Conservation (phyloP, 192 early-diverging fungal species). For the Rhizophagus clarus region DNA sequence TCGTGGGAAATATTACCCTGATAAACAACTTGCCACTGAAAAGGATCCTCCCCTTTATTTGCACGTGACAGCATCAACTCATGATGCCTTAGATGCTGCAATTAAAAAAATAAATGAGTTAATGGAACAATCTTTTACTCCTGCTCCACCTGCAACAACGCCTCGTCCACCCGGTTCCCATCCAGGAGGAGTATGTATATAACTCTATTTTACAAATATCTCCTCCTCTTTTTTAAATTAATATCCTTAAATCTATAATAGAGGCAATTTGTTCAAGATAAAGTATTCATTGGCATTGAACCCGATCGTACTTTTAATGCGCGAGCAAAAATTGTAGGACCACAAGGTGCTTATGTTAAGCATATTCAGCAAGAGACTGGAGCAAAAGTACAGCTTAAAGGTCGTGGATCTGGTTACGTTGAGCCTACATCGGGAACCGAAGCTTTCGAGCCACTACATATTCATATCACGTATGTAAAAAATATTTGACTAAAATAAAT, state of each 20-base stretch:
- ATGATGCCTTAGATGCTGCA: conserved; percentile 73
- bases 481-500: not conserved
- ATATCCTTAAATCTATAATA: conserved; percentile 16
- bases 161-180: conserved; percentile 26
- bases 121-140: conserved; percentile 61
- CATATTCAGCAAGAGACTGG: conserved; percentile 83
- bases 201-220: not conserved
- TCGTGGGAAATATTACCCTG: conserved; percentile 80
- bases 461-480: conserved; percentile 73
- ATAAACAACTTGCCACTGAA: conserved; percentile 70
- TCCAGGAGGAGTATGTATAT: conserved; percentile 13
- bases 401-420: conserved; percentile 79
- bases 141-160: conserved; percentile 35
- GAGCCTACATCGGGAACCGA: conserved; percentile 66
- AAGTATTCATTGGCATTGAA: conserved; percentile 76
- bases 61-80: conserved; percentile 67
- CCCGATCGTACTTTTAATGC: conserved; percentile 77
- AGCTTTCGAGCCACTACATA: conserved; percentile 75
- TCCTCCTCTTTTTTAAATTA: conserved; percentile 16
- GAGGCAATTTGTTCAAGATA: conserved; percentile 60
- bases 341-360: conserved; percentile 78
- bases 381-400: conserved; percentile 79
- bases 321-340: conserved; percentile 86
- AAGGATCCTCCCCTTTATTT: conserved; percentile 80
- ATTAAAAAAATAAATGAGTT: conserved; percentile 74